Conservation (phyloP, 768 basidiomycete species). For the Hebeloma cylindrosporum region DNA sequence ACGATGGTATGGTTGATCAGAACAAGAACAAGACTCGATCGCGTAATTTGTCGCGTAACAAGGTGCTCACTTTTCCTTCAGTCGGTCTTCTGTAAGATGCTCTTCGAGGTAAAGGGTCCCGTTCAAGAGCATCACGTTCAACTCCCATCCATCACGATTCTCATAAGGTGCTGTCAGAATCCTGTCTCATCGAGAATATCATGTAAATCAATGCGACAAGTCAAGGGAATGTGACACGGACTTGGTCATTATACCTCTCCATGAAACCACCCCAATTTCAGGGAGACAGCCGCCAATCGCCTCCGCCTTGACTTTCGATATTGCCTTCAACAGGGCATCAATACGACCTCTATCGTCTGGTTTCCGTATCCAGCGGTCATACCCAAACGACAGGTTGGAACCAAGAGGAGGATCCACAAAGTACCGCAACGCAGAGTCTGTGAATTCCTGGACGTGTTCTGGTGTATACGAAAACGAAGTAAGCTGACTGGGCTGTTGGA, state of each 20-base stretch:
- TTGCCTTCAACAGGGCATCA: conserved; percentile 65
- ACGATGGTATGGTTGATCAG: background rate
- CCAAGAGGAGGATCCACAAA: conserved; percentile 64
- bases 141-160: conserved; percentile 72
- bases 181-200: conserved; percentile 45
- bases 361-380: conserved; percentile 68
- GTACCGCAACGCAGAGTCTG: conserved; percentile 69
- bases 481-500: conserved; percentile 70
- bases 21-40: background rate
- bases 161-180: conserved; percentile 84
- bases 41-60: background rate
- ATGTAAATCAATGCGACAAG: conserved; percentile 5
- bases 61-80: conserved; percentile 61
- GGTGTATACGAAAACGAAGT: conserved; percentile 73
- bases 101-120: conserved; percentile 78
- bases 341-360: conserved; percentile 67
- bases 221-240: conserved; percentile 29
- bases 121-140: conserved; percentile 78
- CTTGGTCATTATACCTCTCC: conserved; percentile 88
- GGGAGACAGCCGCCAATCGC: conserved; percentile 27
- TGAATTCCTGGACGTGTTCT: conserved; percentile 56
- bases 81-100: conserved; percentile 55
- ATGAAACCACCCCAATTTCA: conserved; percentile 60
- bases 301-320: conserved; percentile 43
- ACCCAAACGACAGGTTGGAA: conserved; percentile 69